Percentiles rank a stretch among this genome's conserved stretches.
phyloP scores from a whole-genome alignment of 371 early-diverging fungal species.

The Phascolomyces articulosus region DNA sequence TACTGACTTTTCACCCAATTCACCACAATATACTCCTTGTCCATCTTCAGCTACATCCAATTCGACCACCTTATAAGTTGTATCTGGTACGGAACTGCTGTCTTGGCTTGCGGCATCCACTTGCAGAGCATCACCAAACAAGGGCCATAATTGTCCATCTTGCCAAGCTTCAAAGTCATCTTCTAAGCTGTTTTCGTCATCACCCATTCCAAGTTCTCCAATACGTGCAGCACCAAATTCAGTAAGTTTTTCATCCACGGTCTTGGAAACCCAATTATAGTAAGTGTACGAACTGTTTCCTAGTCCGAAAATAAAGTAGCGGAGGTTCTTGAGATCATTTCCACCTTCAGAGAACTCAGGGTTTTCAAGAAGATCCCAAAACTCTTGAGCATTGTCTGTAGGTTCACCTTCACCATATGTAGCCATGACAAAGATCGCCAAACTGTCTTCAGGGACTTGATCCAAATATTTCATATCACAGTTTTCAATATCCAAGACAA shows the following conservation, averaged over 20 bases:
- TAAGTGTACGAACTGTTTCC: conserved; percentile 96
- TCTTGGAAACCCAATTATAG: conserved; percentile 79
- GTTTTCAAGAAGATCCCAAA: conserved; percentile 72
- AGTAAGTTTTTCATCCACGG: conserved; percentile 64
- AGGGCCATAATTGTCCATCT: conserved; percentile 66
- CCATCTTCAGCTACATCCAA: not conserved
- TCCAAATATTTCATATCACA: conserved; percentile 79
- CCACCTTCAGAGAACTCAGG: conserved; percentile 63
- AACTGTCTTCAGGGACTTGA: conserved; percentile 52
- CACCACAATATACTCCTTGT: conserved; percentile 57
- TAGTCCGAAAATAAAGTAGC: conserved; percentile 86
- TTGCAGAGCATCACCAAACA: conserved; percentile 33
- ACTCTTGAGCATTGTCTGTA: conserved; percentile 83
- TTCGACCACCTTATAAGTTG: conserved; percentile 14
- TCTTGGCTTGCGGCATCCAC: not conserved
- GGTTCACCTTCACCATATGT: conserved; percentile 91
- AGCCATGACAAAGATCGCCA: conserved; percentile 81
- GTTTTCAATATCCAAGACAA: conserved; percentile 81
- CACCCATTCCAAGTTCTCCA: conserved; percentile 87
- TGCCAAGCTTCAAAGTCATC: conserved; percentile 94
- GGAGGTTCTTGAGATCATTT: conserved; percentile 51
- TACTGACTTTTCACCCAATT: conserved; percentile 48
- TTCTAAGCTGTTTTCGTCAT: conserved; percentile 91
- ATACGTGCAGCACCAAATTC: conserved; percentile 76
- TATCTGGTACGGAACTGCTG: conserved; percentile 2